These are phyloP conservation scores for Phellopilus nigrolimitatus DNA, from an alignment of 1,284 basidiomycete genomes.

Conservation along the genomic window DNA sequence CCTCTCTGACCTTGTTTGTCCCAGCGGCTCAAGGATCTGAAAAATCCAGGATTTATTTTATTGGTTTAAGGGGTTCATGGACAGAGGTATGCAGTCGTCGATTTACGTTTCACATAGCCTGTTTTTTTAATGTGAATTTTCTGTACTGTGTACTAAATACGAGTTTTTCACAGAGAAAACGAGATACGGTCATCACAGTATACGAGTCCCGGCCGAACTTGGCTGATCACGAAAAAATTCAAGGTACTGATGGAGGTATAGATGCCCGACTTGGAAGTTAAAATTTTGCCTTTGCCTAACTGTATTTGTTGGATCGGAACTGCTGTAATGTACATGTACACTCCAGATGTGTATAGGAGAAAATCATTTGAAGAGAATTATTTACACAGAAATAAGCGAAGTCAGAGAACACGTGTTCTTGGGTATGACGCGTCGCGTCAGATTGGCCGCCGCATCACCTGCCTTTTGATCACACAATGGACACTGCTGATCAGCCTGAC, in stretches of 20 bases:
- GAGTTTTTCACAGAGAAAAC: conserved; percentile 46
- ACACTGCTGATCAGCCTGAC: too few species aligned
- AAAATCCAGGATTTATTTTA: conserved; percentile 63
- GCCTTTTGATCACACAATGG: too few species aligned
- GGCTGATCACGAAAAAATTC: conserved; percentile 77
- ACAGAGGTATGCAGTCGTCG: conserved; percentile 45
- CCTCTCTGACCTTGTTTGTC: conserved; percentile 69
- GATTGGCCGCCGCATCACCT: too few species aligned
- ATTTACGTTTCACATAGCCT: neutral
- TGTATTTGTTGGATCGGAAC: too few species aligned
- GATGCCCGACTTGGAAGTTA: conserved; percentile 15
- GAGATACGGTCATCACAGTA: conserved; percentile 65
- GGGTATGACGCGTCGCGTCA: too few species aligned
- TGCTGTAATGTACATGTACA: too few species aligned
- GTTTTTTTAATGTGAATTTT: neutral
- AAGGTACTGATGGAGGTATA: conserved; percentile 47
- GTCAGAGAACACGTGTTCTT: too few species aligned
- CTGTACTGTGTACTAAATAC: neutral
- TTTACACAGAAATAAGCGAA: too few species aligned
- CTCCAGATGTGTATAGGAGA: too few species aligned
- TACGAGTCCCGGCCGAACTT: conserved; percentile 77
- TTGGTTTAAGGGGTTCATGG: conserved; percentile 79
- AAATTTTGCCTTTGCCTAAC: too few species aligned
- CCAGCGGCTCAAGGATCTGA: conserved; percentile 70
- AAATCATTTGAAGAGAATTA: too few species aligned